These are phyloP conservation scores for Coemansia sp. DNA, from an alignment of 192 early-diverging fungal genomes.

Conservation along the genomic window DNA sequence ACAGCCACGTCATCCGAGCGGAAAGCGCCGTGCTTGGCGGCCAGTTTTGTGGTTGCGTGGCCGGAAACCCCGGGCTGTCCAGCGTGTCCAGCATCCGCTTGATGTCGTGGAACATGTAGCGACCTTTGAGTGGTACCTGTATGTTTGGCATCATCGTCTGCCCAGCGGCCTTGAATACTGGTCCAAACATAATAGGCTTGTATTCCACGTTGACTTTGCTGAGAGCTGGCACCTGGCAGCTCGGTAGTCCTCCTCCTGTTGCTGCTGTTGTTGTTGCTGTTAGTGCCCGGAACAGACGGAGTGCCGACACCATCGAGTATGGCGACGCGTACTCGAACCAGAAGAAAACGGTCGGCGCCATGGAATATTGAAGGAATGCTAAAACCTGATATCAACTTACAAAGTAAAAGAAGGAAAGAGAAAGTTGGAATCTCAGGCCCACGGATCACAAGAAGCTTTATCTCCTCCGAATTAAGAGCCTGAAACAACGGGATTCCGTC, in stretches of 20 bases:
- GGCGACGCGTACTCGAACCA: constrained; percentile 55
- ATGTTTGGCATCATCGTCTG: constrained; percentile 30
- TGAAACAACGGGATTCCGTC: background rate
- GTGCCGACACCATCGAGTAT: constrained; percentile 52
- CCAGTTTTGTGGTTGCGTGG: constrained; percentile 10
- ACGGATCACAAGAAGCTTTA: too few species aligned
- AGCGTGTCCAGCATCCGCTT: constrained; percentile 22
- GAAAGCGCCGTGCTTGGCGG: constrained; percentile 37
- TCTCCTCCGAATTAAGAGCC: too few species aligned
- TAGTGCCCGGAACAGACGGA: constrained; percentile 37
- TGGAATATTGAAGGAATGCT: background rate
- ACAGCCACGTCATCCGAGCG: constrained; percentile 43
- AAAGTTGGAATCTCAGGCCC: too few species aligned
- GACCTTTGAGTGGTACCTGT: constrained; percentile 28
- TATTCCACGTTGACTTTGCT: constrained; percentile 18
- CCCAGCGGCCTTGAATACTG: constrained; percentile 32
- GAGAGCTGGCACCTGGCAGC: constrained; percentile 24
- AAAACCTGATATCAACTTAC: background rate
- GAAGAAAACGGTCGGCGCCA: constrained; percentile 26
- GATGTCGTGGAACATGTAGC: constrained; percentile 49
- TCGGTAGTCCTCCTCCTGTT: constrained; percentile 2
- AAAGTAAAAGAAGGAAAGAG: background rate
- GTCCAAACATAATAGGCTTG: constrained; percentile 32
- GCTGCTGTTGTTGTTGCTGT: background rate
- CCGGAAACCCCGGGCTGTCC: constrained; percentile 30